Base-by-base conservation (phyloP, 1,284 basidiomycete genomes). In the Butyriboletus appendiculatus region DNA sequence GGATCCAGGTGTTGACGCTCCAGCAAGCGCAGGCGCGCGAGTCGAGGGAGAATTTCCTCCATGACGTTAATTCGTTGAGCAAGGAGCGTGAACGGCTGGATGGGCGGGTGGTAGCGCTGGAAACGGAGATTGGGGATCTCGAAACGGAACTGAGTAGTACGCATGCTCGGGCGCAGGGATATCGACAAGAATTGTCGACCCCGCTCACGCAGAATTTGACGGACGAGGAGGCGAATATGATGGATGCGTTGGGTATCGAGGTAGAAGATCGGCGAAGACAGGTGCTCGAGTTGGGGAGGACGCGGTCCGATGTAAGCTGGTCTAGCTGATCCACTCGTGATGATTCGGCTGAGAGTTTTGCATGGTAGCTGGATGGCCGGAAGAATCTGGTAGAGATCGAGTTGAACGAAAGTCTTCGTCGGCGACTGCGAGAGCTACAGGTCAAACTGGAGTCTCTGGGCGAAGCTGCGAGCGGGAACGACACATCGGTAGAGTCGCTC, bases 301-400 rank as follows among this genome's bases (percentile, higher is more conserved):
- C 76, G 46, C 86, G 88, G 64, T 84, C 86, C 47, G 84, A 93
- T 76, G 93, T 93, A 55, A 51, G 84, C 67, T 9, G 26, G 53
- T 45, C 28, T 6, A 24, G 40, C 20, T 32, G 34, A 32, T 16
- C 41, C 43, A 12, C n/a, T 40, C 12, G 14, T 33, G 41, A 40
- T 40, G 45, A 44, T 46, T 30, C 41, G n/a, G 4, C 41, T 57
- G 18, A 61, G 15, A 9, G 14, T 30, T 26, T 49, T 39, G 22
- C 49, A 39, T 58, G 40, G 37, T 55, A 97, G 92, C 73, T 96
- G 52, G 86, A 90, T 37, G 82, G 86, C 22, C 81, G 81, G 59
- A 94, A 92, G 72, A 92, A 87, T 65, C 75, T 87, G 14, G 75
- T 98, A 22, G 93, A 98, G 70, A 96, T 98, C 49, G 96, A 99